Conservation (phyloP, 2,329 filamentous ascomycete genomes). For the Xylariaceae sp. region DNA sequence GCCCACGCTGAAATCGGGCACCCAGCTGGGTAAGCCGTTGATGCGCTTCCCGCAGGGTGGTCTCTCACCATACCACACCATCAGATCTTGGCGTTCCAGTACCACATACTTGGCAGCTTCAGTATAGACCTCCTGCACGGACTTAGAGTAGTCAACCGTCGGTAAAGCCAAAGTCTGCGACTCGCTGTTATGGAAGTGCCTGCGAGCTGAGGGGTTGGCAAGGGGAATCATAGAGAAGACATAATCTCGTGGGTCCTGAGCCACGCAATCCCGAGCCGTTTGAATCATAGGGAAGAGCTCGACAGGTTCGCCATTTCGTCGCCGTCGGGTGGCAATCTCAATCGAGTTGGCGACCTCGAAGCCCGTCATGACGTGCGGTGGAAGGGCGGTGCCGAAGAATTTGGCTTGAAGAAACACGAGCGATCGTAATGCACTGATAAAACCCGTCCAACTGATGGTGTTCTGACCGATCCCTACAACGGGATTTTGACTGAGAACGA, state of each 20-base stretch:
- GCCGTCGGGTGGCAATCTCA: constrained; percentile 18
- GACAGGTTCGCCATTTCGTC: constrained; percentile 16
- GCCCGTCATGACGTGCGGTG: constrained; percentile 13
- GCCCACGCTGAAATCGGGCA: constrained; percentile 19
- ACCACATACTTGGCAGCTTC: constrained; percentile 21
- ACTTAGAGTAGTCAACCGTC: constrained; percentile 20
- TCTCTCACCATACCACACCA: constrained; percentile 19
- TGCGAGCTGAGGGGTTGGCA: constrained; percentile 18
- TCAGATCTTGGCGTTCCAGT: constrained; percentile 22
- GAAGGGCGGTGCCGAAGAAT: constrained; percentile 18
- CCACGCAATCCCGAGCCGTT: constrained; percentile 18
- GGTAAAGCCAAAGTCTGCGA: constrained; percentile 21
- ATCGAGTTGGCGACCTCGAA: constrained; percentile 14
- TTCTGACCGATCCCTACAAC: constrained; percentile 21
- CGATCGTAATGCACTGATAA: constrained; percentile 18
- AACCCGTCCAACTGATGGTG: constrained; percentile 20
- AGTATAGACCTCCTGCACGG: constrained; percentile 16
- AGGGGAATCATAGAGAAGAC: constrained; percentile 23
- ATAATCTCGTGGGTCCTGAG: constrained; percentile 17
- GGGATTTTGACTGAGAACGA: constrained; percentile 17
- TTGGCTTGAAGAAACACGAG: constrained; percentile 16
- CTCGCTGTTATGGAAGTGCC: constrained; percentile 11
- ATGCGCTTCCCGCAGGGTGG: constrained; percentile 16
- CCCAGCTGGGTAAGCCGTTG: constrained; percentile 22
- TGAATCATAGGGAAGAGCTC: constrained; percentile 24